Percentiles rank a stretch among this genome's conserved stretches.
These are phyloP conservation scores for Neurospora sp. DNA, from an alignment of 495 filamentous ascomycete species.

Conservation along the genomic window DNA sequence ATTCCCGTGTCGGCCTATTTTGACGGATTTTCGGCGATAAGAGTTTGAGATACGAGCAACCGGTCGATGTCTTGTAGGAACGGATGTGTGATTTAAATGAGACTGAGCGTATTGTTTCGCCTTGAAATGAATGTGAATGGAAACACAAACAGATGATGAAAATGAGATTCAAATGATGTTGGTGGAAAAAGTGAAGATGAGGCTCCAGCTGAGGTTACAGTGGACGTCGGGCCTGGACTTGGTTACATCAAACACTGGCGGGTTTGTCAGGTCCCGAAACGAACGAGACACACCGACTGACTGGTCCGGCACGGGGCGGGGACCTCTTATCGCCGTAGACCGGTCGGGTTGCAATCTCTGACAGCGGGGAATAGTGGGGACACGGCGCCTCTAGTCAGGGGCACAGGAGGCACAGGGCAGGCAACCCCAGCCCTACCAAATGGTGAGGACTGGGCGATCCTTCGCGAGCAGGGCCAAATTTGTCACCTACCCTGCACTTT, in stretches of 20 bases:
- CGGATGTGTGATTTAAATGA: not conserved
- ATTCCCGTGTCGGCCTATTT: slow-evolving; percentile 16
- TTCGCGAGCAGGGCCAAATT: not conserved
- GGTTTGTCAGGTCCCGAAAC: not conserved
- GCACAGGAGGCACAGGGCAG: not conserved
- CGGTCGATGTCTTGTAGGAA: not conserved
- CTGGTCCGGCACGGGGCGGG: not conserved
- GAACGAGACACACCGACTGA: not conserved
- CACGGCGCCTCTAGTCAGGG: not conserved
- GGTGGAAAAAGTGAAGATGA: not conserved
- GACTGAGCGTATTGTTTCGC: not conserved
- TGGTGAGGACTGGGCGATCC: not conserved
- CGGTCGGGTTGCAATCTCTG: not conserved
- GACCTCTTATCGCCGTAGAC: not conserved
- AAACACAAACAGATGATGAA: not conserved
- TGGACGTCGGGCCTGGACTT: not conserved
- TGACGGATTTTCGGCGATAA: slow-evolving; percentile 3
- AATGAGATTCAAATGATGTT: not conserved
- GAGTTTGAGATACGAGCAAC: not conserved
- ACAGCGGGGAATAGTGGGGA: not conserved
- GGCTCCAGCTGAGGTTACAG: not conserved
- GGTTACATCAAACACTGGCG: not conserved
- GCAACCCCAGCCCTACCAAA: not conserved
- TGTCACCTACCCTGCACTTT: not conserved
- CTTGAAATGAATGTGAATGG: not conserved